phyloP scores from a whole-genome alignment of 2,329 filamentous ascomycete genomes.

The Claviceps paspali region DNA sequence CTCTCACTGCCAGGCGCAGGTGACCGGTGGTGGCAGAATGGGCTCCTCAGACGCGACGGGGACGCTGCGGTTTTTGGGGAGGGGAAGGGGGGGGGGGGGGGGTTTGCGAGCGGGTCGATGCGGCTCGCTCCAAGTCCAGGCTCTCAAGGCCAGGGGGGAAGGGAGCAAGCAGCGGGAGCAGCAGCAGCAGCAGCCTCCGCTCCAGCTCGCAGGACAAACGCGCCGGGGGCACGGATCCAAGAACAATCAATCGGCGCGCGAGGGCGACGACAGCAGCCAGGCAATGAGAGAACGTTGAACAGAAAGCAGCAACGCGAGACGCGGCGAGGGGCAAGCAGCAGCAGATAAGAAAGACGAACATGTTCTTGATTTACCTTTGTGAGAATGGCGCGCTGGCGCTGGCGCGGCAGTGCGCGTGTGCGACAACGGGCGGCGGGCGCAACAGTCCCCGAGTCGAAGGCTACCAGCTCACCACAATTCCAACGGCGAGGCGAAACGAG shows the following conservation, averaged over 20 bases:
- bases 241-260: not conserved
- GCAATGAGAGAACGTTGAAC: too few relatives aligned
- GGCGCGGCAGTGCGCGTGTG: slow-evolving; percentile 8
- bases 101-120: slow-evolving; percentile 2
- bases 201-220: not conserved
- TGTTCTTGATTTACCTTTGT: slow-evolving; percentile 5
- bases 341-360: not conserved
- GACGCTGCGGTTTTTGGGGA: not conserved
- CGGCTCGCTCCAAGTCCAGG: not conserved
- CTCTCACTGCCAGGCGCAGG: too few relatives aligned
- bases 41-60: not conserved
- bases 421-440: slow-evolving; percentile 5
- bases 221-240: not conserved
- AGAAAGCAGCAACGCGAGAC: too few relatives aligned
- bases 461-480: slow-evolving; percentile 1
- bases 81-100: too few relatives aligned
- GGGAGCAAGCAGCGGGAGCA: not conserved
- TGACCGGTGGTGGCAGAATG: not conserved
- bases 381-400: not conserved
- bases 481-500: slow-evolving; percentile 4
- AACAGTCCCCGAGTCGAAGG: slow-evolving; percentile 4
- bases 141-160: not conserved
- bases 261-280: not conserved
- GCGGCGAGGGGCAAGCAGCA: slow-evolving; percentile 1
- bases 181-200: not conserved